Base-by-base conservation (phyloP, 1,139 yeast genomes). In the Hemisphaericaspora xylofermentans region DNA sequence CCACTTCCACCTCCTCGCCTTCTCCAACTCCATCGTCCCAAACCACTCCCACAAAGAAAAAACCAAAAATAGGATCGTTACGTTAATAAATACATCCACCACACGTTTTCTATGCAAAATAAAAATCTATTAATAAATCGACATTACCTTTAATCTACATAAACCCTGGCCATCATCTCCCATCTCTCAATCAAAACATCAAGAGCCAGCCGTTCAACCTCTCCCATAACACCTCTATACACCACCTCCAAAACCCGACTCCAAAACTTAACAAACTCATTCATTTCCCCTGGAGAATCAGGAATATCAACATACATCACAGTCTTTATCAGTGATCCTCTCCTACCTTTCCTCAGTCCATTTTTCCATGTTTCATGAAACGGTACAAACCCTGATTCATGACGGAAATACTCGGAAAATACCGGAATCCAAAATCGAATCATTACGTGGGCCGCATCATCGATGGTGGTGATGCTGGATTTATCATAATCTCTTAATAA, bases 341-440 rank as follows among this genome's bases (percentile, higher is more conserved):
- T n/a, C n/a, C n/a, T n/a, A 42, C 53, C 52, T 60, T 58, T 52
- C 49, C 57, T 44, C 40, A 39, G 48, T 41, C 51, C 56, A 32
- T n/a, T n/a, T n/a, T n/a, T n/a, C n/a, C n/a, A n/a, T n/a, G 41
- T 38, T 45, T 54, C 63, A 26, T 46, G 60, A 53, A 54, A 63
- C n/a, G 68, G 74, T 31, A 49, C 56, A 61, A 45, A 6, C 33
- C 41, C 9, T 34, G 38, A n/a, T n/a, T n/a, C n/a, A n/a, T n/a
- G n/a, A n/a, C 6, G 49, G 50, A 17, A 42, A 29, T 1, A 14
- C 43, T 47, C 31, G 53, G 50, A 52, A 78, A 85, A 86, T 1
- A 81, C 84, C 0, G 88, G 70, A 2, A 76, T 54, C 78, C 85
- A 76, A 52, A 72, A 80, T 40, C 74, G 55, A 6, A 65, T 61